Conservation (phyloP, 2,329 filamentous ascomycete species). For the Fusarium chlamydosporum region DNA sequence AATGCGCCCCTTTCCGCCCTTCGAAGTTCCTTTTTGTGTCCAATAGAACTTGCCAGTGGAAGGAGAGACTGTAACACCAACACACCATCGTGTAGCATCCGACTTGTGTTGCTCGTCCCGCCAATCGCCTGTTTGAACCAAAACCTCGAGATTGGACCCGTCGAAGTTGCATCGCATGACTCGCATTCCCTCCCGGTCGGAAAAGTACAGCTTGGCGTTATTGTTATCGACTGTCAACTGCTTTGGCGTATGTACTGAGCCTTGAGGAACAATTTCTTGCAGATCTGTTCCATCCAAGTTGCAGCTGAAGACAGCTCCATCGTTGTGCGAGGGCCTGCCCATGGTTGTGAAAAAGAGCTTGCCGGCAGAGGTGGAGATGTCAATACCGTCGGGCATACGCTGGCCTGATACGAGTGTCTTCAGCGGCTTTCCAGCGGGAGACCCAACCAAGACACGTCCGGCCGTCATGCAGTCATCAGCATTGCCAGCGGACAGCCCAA, state of each 20-base stretch:
- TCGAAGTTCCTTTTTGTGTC: conserved; percentile 9
- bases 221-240: background rate
- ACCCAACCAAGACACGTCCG: background rate
- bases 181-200: conserved; percentile 17
- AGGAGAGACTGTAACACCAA: background rate
- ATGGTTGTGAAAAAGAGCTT: conserved; percentile 12
- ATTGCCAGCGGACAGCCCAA: rapidly evolving
- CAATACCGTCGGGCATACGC: conserved; percentile 8
- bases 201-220: conserved; percentile 1
- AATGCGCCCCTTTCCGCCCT: background rate
- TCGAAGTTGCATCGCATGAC: conserved; percentile 10
- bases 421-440: rapidly evolving
- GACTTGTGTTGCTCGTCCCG: background rate
- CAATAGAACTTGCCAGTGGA: conserved; percentile 8
- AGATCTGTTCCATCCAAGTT: background rate
- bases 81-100: conserved; percentile 7
- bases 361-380: background rate
- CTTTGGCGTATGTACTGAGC: conserved; percentile 3
- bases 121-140: background rate
- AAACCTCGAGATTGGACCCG: background rate
- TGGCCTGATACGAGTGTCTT: background rate
- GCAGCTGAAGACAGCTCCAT: conserved; percentile 1
- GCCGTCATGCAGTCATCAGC: background rate
- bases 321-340: conserved; percentile 1
- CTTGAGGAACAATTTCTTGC: background rate